phyloP scores from a whole-genome alignment of 1,284 basidiomycete genomes.

The Moesziomyces parantarcticus region DNA sequence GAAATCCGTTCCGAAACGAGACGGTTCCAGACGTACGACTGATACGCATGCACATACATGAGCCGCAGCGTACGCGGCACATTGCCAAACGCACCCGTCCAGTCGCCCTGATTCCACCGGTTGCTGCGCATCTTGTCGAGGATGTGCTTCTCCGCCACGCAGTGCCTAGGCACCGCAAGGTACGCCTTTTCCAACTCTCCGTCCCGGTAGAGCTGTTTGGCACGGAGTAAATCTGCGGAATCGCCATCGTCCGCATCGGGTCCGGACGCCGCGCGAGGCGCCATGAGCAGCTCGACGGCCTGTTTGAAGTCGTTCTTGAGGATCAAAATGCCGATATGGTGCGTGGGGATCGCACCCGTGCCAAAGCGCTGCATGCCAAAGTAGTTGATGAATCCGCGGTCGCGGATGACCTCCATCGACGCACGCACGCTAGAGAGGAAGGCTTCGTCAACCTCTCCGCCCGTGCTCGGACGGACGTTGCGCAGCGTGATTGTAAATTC shows the following conservation, averaged over 20 bases:
- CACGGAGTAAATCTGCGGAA: slow-evolving; percentile 28
- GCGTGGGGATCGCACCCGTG: slow-evolving; percentile 93
- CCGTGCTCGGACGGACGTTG: slow-evolving; percentile 70
- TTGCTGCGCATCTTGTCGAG: slow-evolving; percentile 81
- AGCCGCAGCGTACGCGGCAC: slow-evolving; percentile 78
- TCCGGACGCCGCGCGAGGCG: slow-evolving; percentile 20
- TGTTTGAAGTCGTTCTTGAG: slow-evolving; percentile 78
- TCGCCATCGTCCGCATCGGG: slow-evolving; percentile 39
- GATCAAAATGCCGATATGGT: slow-evolving; percentile 89
- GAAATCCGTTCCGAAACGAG: slow-evolving; percentile 91
- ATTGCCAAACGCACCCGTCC: slow-evolving; percentile 47
- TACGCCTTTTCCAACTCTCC: slow-evolving; percentile 73
- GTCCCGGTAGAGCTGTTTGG: slow-evolving; percentile 40
- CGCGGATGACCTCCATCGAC: slow-evolving; percentile 82
- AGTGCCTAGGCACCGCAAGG: slow-evolving; percentile 85
- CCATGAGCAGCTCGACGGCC: slow-evolving; percentile 56
- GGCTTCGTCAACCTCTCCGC: neutral
- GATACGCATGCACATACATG: slow-evolving; percentile 99
- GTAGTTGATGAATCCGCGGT: slow-evolving; percentile 95
- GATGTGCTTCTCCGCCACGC: slow-evolving; percentile 90
- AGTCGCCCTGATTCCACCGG: slow-evolving; percentile 47
- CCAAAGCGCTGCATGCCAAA: slow-evolving; percentile 99
- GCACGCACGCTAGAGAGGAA: slow-evolving; percentile 73
- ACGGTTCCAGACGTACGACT: slow-evolving; percentile 98
- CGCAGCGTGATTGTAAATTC: slow-evolving; percentile 92